Conservation (phyloP, 2,329 filamentous ascomycete species). For the Tolypocladium tundrense region DNA sequence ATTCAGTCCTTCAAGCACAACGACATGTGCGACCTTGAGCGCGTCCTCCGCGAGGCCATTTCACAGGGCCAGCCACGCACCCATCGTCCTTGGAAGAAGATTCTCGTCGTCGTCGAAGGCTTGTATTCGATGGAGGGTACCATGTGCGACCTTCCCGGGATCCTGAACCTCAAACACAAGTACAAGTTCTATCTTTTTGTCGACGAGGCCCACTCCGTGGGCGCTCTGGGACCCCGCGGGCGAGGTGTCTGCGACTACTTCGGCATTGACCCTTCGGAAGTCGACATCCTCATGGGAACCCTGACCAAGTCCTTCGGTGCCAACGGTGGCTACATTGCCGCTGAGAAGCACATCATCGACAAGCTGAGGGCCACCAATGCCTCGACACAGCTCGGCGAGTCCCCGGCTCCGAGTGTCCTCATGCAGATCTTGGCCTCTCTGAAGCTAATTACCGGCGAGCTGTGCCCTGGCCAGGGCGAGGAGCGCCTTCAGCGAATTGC, state of each 20-base stretch:
- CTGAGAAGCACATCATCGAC: constrained; percentile 82
- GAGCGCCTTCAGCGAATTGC: constrained; percentile 91
- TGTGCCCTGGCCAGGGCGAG: constrained; percentile 83
- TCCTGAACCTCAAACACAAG: constrained; percentile 78
- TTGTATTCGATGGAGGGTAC: constrained; percentile 99
- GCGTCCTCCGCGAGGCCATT: constrained; percentile 79
- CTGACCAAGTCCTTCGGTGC: constrained; percentile 97
- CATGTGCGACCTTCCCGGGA: constrained; percentile 91
- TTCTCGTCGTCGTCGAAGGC: constrained; percentile 89
- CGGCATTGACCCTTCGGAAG: constrained; percentile 72
- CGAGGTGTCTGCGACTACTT: constrained; percentile 98
- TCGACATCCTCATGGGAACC: constrained; percentile 97
- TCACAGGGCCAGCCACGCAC: constrained; percentile 94
- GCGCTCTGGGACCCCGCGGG: constrained; percentile 78
- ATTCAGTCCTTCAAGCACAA: constrained; percentile 98
- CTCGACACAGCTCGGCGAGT: constrained; percentile 77
- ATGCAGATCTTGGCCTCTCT: constrained; percentile 84
- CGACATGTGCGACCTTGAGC: constrained; percentile 81
- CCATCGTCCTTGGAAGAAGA: constrained; percentile 99
- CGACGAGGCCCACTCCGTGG: constrained; percentile 93
- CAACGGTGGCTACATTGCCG: constrained; percentile 91
- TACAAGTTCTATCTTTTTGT: constrained; percentile 97
- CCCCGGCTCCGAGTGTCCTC: constrained; percentile 76
- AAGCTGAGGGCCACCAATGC: constrained; percentile 82
- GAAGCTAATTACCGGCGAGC: constrained; percentile 78